Percentiles rank a stretch among this genome's conserved stretches.
Conservation (phyloP, 2,329 filamentous ascomycete genomes). For the Davidsoniella virescens region DNA sequence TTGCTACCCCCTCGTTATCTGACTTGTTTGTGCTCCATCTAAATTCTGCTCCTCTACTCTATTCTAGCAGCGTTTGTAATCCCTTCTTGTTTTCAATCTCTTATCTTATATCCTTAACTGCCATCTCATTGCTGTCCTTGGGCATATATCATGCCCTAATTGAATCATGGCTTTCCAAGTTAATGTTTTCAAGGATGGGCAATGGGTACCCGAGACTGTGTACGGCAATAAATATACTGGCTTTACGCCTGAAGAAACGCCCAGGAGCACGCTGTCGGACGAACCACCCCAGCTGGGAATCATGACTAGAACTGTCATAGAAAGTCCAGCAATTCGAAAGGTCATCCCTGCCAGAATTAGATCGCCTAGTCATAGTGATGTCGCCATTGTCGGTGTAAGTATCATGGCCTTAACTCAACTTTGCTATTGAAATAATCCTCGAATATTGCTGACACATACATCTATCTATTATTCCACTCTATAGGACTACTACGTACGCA, state of each 20-base stretch:
- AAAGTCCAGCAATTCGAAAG: slow-evolving; percentile 58
- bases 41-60: background rate
- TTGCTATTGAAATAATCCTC: background rate
- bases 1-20: background rate
- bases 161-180: slow-evolving; percentile 33
- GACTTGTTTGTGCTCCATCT: background rate
- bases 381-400: slow-evolving; percentile 69
- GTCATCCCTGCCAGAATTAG: slow-evolving; percentile 69
- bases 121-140: background rate
- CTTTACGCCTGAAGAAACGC: slow-evolving; percentile 15
- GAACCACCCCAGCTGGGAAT: slow-evolving; percentile 47
- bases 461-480: background rate
- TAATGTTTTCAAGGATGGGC: slow-evolving; percentile 35
- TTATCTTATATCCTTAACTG: too few relatives aligned
- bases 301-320: slow-evolving; percentile 60
- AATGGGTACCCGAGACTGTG: slow-evolving; percentile 40
- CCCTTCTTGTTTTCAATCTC: too few relatives aligned
- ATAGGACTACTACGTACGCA: slow-evolving; percentile 62
- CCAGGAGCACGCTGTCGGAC: slow-evolving; percentile 18
- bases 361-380: slow-evolving; percentile 54
- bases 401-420: background rate
- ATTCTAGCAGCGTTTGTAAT: too few relatives aligned
- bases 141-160: background rate
- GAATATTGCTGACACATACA: background rate
- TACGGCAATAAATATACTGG: slow-evolving; percentile 26